Base-by-base conservation (phyloP, 2,329 filamentous ascomycete genomes). In the Paecilomyces variotii region DNA sequence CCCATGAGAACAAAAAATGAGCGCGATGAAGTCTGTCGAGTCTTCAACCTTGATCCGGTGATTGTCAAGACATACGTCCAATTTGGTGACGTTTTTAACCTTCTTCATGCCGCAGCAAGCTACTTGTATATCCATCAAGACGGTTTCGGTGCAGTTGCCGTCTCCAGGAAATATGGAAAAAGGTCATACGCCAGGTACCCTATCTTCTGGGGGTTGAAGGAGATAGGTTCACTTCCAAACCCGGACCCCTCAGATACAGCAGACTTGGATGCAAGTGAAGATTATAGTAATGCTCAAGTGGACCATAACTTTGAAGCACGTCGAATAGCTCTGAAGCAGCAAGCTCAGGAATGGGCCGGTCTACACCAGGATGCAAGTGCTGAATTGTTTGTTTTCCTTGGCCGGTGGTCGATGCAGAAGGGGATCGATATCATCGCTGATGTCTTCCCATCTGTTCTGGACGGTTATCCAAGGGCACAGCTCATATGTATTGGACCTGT, bases 301-400 rank as follows among this genome's bases (percentile, higher is more conserved):
- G 80, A 86, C 62, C 69, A 75, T 32, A 74, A 73, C 10, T 79
- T 79, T 57, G 83, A 86, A 67, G 74, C 76, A 59, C 71, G 72
- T 45, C 74, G 83, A 61, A 77, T 71, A 1, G 76, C 76, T 7
- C 71, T 84, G 39, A 79, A 80, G 58, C 74, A 74, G n/a, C 81
- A 85, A 68, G 82, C 83, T 14, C 84, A 86, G 64, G 79, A 83
- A 68, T 86, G 84, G 84, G 84, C 84, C 54, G 81, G 81, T 24
- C 75, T 86, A 1, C 76, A 84, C 5, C 75, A 82, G 56, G 77
- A 84, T 63, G 79, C 82, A 2, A 75, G 81, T n/a, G 83, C 84
- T 1, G 82, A 86, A 57, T 75, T 86, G 3, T 84, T 86, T 63
- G 83, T 86, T n/a, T 86, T 86, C 64, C 84, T 86, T 35, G 84